Percentiles rank a stretch among this genome's conserved stretches.
Evolutionary conservation across 495 filamentous ascomycete genomes (phyloP).

Genomic region (Parathielavia appendiculata): DNA sequence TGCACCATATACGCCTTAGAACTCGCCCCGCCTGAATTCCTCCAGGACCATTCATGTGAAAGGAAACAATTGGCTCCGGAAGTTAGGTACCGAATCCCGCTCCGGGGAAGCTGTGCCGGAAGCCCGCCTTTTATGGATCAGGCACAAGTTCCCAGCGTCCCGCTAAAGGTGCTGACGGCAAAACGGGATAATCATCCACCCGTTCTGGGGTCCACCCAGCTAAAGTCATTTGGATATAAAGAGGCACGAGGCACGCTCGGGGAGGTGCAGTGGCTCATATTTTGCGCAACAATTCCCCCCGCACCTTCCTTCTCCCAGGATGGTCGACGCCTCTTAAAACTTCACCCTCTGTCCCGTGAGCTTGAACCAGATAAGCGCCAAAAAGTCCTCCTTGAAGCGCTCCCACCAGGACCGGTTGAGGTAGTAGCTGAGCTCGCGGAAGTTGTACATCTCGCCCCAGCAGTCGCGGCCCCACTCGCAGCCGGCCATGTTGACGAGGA

Average conservation of each 20-base stretch:
- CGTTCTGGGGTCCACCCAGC: background rate
- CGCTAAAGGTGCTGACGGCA: background rate
- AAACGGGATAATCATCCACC: background rate
- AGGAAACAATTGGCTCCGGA: background rate
- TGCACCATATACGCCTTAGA: background rate
- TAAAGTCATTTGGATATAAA: background rate
- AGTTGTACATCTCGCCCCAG: slow-evolving; percentile 95
- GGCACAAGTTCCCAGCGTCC: too few species aligned
- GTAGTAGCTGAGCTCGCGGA: slow-evolving; percentile 78
- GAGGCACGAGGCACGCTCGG: background rate
- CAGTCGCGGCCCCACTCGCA: slow-evolving; percentile 96
- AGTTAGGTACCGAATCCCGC: background rate
- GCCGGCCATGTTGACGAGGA: slow-evolving; percentile 98
- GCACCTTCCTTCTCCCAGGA: too few species aligned
- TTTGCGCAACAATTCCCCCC: background rate
- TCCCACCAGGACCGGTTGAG: slow-evolving; percentile 80
- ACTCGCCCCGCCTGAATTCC: background rate
- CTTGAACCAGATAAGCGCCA: slow-evolving; percentile 50
- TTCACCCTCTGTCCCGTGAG: slow-evolving; percentile 52
- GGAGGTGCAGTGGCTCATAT: background rate
- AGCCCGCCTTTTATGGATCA: background rate
- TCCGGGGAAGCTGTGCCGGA: background rate
- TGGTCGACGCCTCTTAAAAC: slow-evolving; percentile 26
- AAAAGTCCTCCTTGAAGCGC: slow-evolving; percentile 56
- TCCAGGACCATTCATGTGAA: slow-evolving; percentile 1